Base-by-base conservation (phyloP, 176 grass and related monocot genomes). In the Themeda triandra region DNA sequence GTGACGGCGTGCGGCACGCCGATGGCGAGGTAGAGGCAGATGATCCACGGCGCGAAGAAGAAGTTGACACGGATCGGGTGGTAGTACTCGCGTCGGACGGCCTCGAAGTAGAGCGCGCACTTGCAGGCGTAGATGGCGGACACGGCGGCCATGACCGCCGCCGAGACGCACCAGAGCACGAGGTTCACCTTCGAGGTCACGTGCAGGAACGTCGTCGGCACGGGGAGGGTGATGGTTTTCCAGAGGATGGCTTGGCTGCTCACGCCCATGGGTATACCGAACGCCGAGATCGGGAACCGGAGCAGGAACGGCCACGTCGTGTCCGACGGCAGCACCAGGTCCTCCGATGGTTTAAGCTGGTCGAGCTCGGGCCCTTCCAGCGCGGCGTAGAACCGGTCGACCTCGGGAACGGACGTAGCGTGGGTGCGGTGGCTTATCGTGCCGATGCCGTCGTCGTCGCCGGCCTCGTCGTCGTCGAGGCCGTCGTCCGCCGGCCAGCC, bases 201-300 rank as follows among this genome's bases (percentile, higher is more conserved):
- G 37, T 98, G 91, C 15, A 98, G 86, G 85, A 95, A 98, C 41
- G 0, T 17, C 1, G 80, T 93, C 27, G 92, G 84, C 9, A 80
- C 35, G 25, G 95, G 88, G 13, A 85, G 90, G 10, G 89, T 84
- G 25, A 95, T 60, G 19, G 72, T 83, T 84, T 95, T 98, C 84
- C 89, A 98, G 37, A 98, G 80, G 37, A 98, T 98, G 2, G 95
- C 95, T 81, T 98, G 92, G 89, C 95, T 98, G 87, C 91, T 92
- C 5, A 93, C 67, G 31, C 92, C 95, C 15, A 98, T 89, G 80
- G 91, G 88, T 19, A 98, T 98, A 83, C 92, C 95, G 64, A 98
- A 98, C 2, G 92, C 76, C 0, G 92, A 92, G 6, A 95, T 76
- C 1, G 92, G 95, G 73, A 98, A 98, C 19, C 95, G 89, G 11